phyloP scores from a whole-genome alignment of 2,329 filamentous ascomycete species.

The Beauveria sp. region DNA sequence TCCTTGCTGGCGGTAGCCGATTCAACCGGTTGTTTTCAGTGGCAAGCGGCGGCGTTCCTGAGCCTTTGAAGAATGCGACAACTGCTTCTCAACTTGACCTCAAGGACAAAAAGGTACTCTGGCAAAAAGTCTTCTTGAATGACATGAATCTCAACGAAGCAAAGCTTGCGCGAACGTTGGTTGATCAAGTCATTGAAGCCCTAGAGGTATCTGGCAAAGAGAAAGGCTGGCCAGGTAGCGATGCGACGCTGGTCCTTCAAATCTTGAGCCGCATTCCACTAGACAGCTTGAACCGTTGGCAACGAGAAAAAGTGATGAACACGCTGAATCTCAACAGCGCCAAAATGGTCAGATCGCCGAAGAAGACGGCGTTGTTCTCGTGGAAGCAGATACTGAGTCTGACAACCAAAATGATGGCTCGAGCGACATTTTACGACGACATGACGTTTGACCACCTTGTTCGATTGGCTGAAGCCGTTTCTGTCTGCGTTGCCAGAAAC shows the following conservation, averaged over 20 bases:
- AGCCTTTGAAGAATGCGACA: slow-evolving; percentile 18
- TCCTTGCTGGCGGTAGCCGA: slow-evolving; percentile 25
- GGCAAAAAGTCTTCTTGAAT: slow-evolving; percentile 27
- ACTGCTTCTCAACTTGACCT: background rate
- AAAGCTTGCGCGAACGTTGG: slow-evolving; percentile 24
- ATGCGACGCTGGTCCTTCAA: slow-evolving; percentile 23
- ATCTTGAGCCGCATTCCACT: slow-evolving; percentile 27
- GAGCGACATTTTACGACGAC: slow-evolving; percentile 43
- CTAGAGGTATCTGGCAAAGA: slow-evolving; percentile 23
- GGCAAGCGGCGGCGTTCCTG: slow-evolving; percentile 19
- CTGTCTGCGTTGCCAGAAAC: slow-evolving; percentile 17
- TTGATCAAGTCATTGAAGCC: slow-evolving; percentile 24
- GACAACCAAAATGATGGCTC: slow-evolving; percentile 40
- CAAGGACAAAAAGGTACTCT: slow-evolving; percentile 14
- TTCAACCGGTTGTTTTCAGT: slow-evolving; percentile 22
- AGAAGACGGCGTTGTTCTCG: slow-evolving; percentile 19
- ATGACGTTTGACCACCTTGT: slow-evolving; percentile 34
- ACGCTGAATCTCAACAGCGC: slow-evolving; percentile 22
- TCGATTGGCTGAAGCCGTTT: slow-evolving; percentile 26
- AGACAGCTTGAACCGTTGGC: slow-evolving; percentile 33
- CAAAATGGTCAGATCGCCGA: slow-evolving; percentile 19
- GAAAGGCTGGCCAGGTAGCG: slow-evolving; percentile 25
- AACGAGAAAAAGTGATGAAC: slow-evolving; percentile 37
- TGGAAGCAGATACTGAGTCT: slow-evolving; percentile 36
- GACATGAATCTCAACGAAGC: slow-evolving; percentile 30